Conservation (phyloP, 208 protist genomes). For the Polymyxa betae region DNA sequence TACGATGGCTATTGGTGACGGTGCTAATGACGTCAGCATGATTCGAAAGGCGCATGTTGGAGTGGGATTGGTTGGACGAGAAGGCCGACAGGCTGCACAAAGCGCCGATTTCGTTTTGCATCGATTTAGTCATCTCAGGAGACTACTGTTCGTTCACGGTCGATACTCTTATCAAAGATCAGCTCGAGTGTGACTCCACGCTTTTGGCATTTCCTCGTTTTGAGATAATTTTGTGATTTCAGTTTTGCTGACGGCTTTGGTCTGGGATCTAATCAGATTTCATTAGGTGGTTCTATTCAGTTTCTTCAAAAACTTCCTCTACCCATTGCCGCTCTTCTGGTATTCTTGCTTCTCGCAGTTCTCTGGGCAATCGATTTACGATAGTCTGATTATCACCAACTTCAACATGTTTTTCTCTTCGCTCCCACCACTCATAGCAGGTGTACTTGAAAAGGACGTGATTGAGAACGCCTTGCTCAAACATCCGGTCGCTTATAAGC, state of each 20-base stretch:
- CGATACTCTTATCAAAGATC: slow-evolving; percentile 76
- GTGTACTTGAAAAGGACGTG: slow-evolving; percentile 59
- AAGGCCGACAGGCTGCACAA: slow-evolving; percentile 94
- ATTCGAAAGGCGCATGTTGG: slow-evolving; percentile 89
- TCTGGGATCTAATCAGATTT: background rate
- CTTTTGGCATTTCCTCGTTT: slow-evolving; percentile 83
- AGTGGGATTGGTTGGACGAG: slow-evolving; percentile 94
- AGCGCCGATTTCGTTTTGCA: slow-evolving; percentile 95
- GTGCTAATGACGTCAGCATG: slow-evolving; percentile 97
- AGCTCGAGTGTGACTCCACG: slow-evolving; percentile 48
- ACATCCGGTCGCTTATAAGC: slow-evolving; percentile 55
- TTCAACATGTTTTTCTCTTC: slow-evolving; percentile 61
- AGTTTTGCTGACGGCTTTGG: background rate
- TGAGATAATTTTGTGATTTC: background rate
- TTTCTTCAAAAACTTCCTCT: slow-evolving; percentile 60
- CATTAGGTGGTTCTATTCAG: slow-evolving; percentile 50
- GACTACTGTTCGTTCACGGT: slow-evolving; percentile 81
- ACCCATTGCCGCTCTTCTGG: slow-evolving; percentile 13
- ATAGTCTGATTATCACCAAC: slow-evolving; percentile 53
- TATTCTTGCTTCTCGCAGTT: slow-evolving; percentile 50
- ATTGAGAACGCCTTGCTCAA: slow-evolving; percentile 25
- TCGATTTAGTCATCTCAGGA: slow-evolving; percentile 72
- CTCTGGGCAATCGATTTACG: slow-evolving; percentile 46
- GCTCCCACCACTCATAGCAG: slow-evolving; percentile 38
- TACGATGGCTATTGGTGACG: slow-evolving; percentile 92